phyloP scores from a whole-genome alignment of 2,329 filamentous ascomycete species.

The Venturia aucupariae region DNA sequence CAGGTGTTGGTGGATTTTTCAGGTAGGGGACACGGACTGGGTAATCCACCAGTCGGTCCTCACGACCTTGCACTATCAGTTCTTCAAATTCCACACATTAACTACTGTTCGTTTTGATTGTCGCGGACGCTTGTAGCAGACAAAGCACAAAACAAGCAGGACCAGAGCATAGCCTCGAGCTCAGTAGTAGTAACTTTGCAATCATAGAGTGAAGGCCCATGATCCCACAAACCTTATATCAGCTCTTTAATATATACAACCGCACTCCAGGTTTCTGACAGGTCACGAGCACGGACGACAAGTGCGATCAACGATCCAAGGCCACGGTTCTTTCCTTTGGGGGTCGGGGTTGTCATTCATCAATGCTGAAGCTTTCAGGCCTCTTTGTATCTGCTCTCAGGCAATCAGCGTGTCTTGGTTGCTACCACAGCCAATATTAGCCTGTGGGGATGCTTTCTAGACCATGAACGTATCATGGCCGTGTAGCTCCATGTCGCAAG shows the following conservation, averaged over 20 bases:
- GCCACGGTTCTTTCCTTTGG: neutral
- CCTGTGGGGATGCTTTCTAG: neutral
- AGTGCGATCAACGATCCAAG: neutral
- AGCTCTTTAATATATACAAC: neutral
- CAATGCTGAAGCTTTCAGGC: neutral
- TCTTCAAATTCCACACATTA: too few species aligned
- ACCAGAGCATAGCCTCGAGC: neutral
- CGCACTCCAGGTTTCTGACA: neutral
- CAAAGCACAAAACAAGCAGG: too few species aligned
- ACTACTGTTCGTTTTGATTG: too few species aligned
- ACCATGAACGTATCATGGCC: neutral
- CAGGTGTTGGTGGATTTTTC: too few species aligned
- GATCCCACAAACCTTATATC: neutral
- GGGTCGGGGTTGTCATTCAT: neutral
- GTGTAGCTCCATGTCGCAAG: neutral
- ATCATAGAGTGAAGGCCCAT: neutral
- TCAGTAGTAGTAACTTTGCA: neutral
- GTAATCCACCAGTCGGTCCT: neutral
- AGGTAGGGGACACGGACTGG: neutral
- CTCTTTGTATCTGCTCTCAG: neutral
- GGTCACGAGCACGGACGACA: neutral
- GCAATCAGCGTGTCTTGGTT: neutral
- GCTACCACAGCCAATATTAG: neutral
- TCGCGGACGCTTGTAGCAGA: too few species aligned
- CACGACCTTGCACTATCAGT: too few species aligned